A percentile compares a stretch with the other conserved stretches of the same genome.
Conservation (phyloP, 2,329 filamentous ascomycete genomes). For the Calonectria pauciramosa region DNA sequence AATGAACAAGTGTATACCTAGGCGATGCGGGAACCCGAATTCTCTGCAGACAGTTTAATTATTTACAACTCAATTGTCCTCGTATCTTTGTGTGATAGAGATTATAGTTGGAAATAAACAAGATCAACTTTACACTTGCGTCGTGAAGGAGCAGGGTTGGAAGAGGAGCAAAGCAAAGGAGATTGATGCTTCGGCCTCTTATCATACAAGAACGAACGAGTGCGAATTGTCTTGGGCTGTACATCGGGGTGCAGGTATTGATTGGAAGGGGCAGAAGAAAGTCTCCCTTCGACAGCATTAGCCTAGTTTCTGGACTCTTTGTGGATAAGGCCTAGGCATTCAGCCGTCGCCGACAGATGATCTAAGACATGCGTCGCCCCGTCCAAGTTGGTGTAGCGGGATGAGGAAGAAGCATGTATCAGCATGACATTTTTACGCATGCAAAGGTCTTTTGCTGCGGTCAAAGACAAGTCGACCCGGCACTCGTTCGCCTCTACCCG, state of each 20-base stretch:
- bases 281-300: conserved; percentile 1
- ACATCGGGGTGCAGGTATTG: conserved; percentile 4
- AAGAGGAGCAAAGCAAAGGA: not conserved
- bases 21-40: no score
- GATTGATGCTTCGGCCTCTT: not conserved
- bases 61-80: no score
- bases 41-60: not conserved
- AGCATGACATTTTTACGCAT: not conserved
- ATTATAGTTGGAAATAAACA: not conserved
- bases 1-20: not conserved
- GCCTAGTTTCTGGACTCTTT: not conserved
- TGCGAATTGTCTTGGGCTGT: not conserved
- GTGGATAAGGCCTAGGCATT: conserved; percentile 1
- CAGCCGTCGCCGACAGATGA: not conserved
- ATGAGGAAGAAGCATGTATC: not conserved
- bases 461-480: not conserved
- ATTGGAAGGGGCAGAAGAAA: not conserved
- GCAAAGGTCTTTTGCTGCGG: not conserved
- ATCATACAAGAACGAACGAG: not conserved
- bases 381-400: not conserved
- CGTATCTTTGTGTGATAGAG: not conserved
- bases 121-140: not conserved
- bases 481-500: not conserved
- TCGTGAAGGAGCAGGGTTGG: not conserved
- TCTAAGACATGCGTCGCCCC: conserved; percentile 22